Conservation (phyloP, 2,329 filamentous ascomycete genomes). For the Sarocladium strictum region DNA sequence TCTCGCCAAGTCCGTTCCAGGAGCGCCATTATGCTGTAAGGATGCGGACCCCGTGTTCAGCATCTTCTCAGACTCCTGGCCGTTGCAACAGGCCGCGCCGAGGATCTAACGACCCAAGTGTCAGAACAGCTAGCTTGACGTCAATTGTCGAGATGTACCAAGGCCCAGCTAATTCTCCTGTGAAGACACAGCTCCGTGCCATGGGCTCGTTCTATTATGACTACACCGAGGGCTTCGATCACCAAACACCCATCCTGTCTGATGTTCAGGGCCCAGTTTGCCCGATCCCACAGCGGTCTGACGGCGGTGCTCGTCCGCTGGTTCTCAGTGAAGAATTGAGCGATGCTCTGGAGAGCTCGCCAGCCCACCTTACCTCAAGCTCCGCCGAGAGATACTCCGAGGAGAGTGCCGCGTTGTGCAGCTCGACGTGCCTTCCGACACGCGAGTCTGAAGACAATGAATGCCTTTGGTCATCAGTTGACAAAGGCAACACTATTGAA, state of each 20-base stretch:
- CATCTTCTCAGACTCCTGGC: slow-evolving; percentile 20
- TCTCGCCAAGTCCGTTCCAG: slow-evolving; percentile 21
- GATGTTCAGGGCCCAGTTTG: slow-evolving; percentile 20
- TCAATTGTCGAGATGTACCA: slow-evolving; percentile 45
- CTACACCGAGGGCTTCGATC: slow-evolving; percentile 46
- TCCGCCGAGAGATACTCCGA: background rate
- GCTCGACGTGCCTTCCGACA: background rate
- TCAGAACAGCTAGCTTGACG: slow-evolving; percentile 41
- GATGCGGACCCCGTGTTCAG: slow-evolving; percentile 31
- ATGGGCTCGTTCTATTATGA: slow-evolving; percentile 43
- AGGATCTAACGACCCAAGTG: slow-evolving; percentile 29
- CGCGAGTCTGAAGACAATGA: background rate
- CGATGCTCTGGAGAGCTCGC: slow-evolving; percentile 2
- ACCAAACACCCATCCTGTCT: slow-evolving; percentile 15
- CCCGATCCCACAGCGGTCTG: slow-evolving; percentile 23
- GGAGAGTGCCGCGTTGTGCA: background rate
- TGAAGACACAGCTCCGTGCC: slow-evolving; percentile 22
- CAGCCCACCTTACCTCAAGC: slow-evolving; percentile 5
- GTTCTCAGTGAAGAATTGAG: slow-evolving; percentile 18
- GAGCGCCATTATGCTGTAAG: slow-evolving; percentile 16
- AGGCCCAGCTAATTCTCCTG: slow-evolving; percentile 19
- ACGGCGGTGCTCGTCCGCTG: slow-evolving; percentile 18
- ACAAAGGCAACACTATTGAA: background rate
- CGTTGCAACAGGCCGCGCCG: slow-evolving; percentile 26
- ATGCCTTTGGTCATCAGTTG: background rate